Conservation (phyloP, 495 filamentous ascomycete species). For the Letharia lupina region DNA sequence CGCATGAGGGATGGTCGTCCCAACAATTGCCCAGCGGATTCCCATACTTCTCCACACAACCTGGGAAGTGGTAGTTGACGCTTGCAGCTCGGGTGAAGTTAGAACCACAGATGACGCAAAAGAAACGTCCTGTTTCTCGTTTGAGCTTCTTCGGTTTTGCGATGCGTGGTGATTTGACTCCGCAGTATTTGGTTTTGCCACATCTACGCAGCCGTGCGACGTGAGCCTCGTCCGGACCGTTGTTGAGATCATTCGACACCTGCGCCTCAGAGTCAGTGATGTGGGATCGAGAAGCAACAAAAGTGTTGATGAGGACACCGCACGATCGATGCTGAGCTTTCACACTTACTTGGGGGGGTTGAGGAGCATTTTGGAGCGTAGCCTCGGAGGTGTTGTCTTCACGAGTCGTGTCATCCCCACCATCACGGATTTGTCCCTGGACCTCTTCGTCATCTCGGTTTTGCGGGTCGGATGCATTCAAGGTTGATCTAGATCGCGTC, state of each 20-base stretch:
- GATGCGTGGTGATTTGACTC: not conserved
- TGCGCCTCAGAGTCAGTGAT: not conserved
- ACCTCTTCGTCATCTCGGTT: not conserved
- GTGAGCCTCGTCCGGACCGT: not conserved
- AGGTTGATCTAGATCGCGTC: not conserved
- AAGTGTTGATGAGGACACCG: not conserved
- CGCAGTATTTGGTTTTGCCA: not conserved
- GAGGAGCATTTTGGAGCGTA: not conserved
- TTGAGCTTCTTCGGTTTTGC: not conserved
- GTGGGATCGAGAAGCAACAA: not conserved
- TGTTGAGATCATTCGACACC: not conserved
- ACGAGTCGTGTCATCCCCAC: not conserved
- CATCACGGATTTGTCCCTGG: not conserved
- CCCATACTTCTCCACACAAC: not conserved
- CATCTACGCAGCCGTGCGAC: not conserved
- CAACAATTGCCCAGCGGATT: not conserved
- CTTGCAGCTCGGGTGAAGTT: not conserved
- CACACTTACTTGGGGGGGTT: not conserved
- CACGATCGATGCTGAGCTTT: not conserved
- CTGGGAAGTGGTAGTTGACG: not conserved
- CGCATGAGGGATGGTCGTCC: not conserved
- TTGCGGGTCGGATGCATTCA: not conserved
- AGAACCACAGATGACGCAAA: not conserved
- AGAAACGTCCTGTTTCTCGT: not conserved
- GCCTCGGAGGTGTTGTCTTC: not conserved